phyloP scores from a whole-genome alignment of 106 monocot genomes.

The Dioscorea dumetorum region DNA sequence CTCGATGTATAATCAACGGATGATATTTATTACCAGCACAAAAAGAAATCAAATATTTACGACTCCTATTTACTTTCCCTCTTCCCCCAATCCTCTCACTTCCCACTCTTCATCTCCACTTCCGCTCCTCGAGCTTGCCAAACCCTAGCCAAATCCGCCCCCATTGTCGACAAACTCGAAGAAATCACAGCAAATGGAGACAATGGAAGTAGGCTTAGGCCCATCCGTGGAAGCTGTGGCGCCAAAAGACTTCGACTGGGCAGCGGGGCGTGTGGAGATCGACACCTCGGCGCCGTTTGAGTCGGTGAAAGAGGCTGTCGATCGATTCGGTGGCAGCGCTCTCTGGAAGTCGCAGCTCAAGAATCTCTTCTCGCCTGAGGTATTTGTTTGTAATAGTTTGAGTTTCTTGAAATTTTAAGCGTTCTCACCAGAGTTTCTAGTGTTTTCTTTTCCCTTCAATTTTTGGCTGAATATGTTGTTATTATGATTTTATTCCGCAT shows the following conservation, averaged over 20 bases:
- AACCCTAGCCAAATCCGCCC: no score
- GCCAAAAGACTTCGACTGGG: neutral
- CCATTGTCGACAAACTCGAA: no score
- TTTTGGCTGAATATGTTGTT: no score
- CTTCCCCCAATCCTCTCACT: no score
- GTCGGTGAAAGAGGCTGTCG: slow-evolving; percentile 87
- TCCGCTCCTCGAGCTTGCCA: neutral
- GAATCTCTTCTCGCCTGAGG: slow-evolving; percentile 22
- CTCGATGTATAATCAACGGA: no score
- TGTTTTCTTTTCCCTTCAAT: no score
- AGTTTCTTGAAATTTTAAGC: no score
- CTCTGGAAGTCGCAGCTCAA: slow-evolving; percentile 63
- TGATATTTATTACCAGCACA: no score
- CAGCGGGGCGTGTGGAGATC: slow-evolving; percentile 57
- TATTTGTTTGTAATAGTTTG: neutral
- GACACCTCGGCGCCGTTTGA: slow-evolving; percentile 92
- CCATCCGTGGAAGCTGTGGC: slow-evolving; percentile 7
- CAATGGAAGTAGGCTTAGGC: neutral
- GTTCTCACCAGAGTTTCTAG: no score
- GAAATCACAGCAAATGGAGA: neutral
- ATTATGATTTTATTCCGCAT: no score
- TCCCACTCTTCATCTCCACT: neutral
- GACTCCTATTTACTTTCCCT: neutral
- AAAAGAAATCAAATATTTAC: neutral
- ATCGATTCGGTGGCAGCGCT: slow-evolving; percentile 72